These are phyloP conservation scores for Henckelia pumila DNA, from an alignment of 257 asterid genomes.

Conservation along the genomic window DNA sequence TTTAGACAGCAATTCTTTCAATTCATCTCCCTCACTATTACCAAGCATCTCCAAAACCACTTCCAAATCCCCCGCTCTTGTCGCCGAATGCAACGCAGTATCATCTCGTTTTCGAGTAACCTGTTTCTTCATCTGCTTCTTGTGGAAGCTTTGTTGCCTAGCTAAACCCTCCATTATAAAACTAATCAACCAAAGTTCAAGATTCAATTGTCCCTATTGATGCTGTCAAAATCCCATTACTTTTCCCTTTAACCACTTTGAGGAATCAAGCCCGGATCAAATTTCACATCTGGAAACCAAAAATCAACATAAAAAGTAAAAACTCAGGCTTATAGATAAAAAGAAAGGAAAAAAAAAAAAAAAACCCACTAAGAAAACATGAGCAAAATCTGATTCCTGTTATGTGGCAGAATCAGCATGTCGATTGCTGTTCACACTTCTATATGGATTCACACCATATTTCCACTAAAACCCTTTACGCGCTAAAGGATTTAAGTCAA, in stretches of 20 bases:
- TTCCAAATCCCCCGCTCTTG: constrained; percentile 53
- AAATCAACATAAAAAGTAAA: not conserved
- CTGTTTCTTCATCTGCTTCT: constrained; percentile 63
- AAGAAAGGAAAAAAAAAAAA: no score
- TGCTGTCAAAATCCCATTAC: not conserved
- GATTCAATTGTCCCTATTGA: not conserved
- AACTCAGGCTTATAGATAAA: not conserved
- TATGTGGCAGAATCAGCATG: not conserved
- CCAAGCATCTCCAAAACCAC: constrained; percentile 41
- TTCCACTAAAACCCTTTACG: no score
- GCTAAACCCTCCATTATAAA: constrained; percentile 34
- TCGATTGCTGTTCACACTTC: not conserved
- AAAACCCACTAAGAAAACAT: not conserved
- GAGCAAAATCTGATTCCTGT: not conserved
- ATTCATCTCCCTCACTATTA: constrained; percentile 33
- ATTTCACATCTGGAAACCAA: constrained; percentile 21
- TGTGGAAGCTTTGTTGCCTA: constrained; percentile 27
- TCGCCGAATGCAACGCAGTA: constrained; percentile 57
- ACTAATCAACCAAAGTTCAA: constrained; percentile 9
- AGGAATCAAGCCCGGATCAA: constrained; percentile 30
- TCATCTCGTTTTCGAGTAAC: constrained; percentile 68
- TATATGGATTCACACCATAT: not conserved
- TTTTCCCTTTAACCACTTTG: not conserved
- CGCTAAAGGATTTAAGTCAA: no score
- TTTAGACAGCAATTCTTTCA: constrained; percentile 41